Evolutionary conservation across 192 early-diverging fungal genomes (phyloP), one percentile per base, ranked within the genome.

Genomic region (Blastocladiella britannica): DNA sequence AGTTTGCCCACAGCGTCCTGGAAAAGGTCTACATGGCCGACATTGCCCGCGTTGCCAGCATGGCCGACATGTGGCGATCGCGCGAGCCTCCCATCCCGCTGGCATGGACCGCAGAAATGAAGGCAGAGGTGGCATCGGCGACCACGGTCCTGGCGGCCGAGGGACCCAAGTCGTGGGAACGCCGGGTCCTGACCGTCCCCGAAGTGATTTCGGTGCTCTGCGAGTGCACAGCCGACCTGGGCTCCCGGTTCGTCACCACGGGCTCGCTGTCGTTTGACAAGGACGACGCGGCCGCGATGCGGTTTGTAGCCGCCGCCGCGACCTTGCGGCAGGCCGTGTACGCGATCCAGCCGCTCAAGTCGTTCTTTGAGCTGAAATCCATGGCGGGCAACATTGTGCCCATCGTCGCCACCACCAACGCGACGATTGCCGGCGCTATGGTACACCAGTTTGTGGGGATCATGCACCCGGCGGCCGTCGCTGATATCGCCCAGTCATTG

Each of bases 361-460:
- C 83, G 47, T 67, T 81, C 29, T 99, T 97, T 65, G 73, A 83
- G 27, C 78, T 86, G 23, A 99, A 99, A 70, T 84, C 90, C 28
- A 97, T 97, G 88, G 96, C 96, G 5, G 93, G 93, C 53, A 94
- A 93, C 62, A 97, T 99, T 58, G 96, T 97, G 57, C 92, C 93
- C 0, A 92, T 92, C 26, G 89, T 99, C 57, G 92, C 95, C 31
- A 97, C 95, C 0, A 94, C 95, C 15, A 99, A 99, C 58, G 95
- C 93, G 6, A 85, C 94, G 26, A 77, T 96, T 58, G 88, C 92
- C 12, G 95, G 93, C 4, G 69, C 93, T 69, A 91, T 99, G 58
- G 87, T 92, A 12, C 74, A 89, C 65, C 80, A 89, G 43, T 57
- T 89, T 5, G 55, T 52, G 52, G 53, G 26, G 29, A n/a, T 24